Evolutionary conservation across 257 asterid genomes (phyloP), one percentile per base, ranked within the genome.

Genomic region (Nicotiana attenuata): DNA sequence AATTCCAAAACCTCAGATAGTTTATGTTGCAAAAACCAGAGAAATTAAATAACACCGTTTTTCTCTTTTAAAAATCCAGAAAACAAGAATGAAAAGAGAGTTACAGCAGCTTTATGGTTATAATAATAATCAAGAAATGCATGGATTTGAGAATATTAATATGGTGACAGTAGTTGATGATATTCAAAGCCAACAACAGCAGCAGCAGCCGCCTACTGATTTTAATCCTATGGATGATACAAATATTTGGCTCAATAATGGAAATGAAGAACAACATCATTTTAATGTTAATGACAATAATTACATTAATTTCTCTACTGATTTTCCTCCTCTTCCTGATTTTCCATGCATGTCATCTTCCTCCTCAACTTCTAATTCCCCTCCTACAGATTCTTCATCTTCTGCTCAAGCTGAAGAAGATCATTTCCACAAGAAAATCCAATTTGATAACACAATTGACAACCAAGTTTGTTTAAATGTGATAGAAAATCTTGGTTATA

Each of bases 311-410:
- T 90, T 90, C 85, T 92, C 86, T 86, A 60, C 28, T 19, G 95
- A 92, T 19, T 92, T 96, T 52, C 93, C 97, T 0, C 86, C 92
- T 0, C 82, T 96, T 7, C 97, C 96, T 8, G 97, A 92, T 56
- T 94, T 94, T 52, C 93, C 94, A 65, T 94, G 97, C 83, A 65
- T 35, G 50, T 55, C 83, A 0, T 80, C 82, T 0, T 80, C 78
- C 19, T 80, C 89, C 0, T 84, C 89, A 0, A 89, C 97, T 5
- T 94, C 98, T 1, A 77, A 79, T 65, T 85, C 88, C 31, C 81
- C 87, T 17, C 81, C 90, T 6, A 82, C 89, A 28, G 75, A 82
- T 24, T 75, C 88, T 0, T 87, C 94, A 67, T 26, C 65, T 22
- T 67, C 83, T 0, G 0, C 89, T 0, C 87, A 86, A 2, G 78